Percentiles rank a stretch among this genome's conserved stretches.
Conservation (phyloP, 495 filamentous ascomycete species). For the Paragyromitra xinjiangensis region DNA sequence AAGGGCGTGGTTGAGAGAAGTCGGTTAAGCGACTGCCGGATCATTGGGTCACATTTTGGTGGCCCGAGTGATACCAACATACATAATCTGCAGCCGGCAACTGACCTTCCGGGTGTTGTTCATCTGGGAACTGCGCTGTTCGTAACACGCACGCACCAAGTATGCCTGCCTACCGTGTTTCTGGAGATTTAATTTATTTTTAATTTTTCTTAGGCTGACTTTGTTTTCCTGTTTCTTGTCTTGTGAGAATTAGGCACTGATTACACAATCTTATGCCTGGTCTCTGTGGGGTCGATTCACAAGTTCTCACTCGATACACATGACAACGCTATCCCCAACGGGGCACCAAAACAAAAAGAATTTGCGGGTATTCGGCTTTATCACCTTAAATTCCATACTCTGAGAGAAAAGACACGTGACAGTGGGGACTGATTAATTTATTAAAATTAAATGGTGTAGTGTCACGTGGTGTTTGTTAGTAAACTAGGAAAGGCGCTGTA, state of each 20-base stretch:
- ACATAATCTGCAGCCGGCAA: constrained; percentile 36
- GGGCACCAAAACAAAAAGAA: not conserved
- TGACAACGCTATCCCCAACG: not conserved
- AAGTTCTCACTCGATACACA: constrained; percentile 34
- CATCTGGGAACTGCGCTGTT: constrained; percentile 38
- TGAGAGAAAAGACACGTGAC: constrained; percentile 2
- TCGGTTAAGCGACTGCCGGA: constrained; percentile 45
- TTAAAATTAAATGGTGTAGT: constrained; percentile 7
- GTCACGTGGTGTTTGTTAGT: constrained; percentile 12
- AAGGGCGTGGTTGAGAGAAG: constrained; percentile 34
- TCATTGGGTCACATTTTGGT: constrained; percentile 36
- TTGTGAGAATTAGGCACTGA: not conserved
- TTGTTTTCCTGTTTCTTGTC: not conserved
- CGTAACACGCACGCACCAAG: constrained; percentile 22
- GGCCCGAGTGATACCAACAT: constrained; percentile 12
- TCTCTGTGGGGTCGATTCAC: constrained; percentile 7
- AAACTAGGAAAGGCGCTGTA: not conserved
- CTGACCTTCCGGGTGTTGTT: constrained; percentile 31
- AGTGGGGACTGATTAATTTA: not conserved
- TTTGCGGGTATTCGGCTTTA: not conserved
- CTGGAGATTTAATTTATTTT: constrained; percentile 34
- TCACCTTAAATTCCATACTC: not conserved
- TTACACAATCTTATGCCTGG: constrained; percentile 15
- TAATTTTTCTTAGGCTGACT: constrained; percentile 15
- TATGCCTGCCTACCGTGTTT: constrained; percentile 21